Conservation (phyloP, 169 alveolate species). For the Babesia ovata region DNA sequence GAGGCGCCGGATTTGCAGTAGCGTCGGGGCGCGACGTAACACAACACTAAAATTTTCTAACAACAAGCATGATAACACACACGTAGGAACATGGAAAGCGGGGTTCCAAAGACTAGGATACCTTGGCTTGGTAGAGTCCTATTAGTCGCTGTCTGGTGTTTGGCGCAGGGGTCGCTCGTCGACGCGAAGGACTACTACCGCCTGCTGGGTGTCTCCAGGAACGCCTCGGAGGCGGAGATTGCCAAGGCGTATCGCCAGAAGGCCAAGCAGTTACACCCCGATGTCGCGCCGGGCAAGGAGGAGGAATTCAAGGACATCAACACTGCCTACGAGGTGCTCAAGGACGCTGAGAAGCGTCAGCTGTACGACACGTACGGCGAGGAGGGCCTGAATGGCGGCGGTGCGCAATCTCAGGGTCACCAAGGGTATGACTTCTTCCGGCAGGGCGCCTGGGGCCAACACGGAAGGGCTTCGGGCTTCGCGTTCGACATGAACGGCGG, state of each 20-base stretch:
- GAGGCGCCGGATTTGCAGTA: neutral
- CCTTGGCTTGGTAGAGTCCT: neutral
- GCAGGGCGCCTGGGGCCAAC: slow-evolving; percentile 63
- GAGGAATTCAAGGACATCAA: slow-evolving; percentile 88
- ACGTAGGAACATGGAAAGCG: slow-evolving; percentile 2
- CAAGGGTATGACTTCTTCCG: slow-evolving; percentile 31
- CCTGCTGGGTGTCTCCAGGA: slow-evolving; percentile 83
- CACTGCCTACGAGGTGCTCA: slow-evolving; percentile 92
- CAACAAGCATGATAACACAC: neutral
- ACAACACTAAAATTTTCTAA: neutral
- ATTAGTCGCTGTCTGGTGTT: neutral
- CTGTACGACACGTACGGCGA: slow-evolving; percentile 92
- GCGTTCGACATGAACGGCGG: slow-evolving; percentile 81
- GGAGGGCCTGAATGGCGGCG: slow-evolving; percentile 85
- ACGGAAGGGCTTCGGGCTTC: slow-evolving; percentile 58
- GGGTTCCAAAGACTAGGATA: slow-evolving; percentile 6
- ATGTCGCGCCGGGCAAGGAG: slow-evolving; percentile 85
- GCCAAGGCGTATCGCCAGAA: slow-evolving; percentile 91
- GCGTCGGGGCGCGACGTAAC: neutral
- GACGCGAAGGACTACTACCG: slow-evolving; percentile 78
- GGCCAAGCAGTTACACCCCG: slow-evolving; percentile 91
- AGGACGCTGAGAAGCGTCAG: slow-evolving; percentile 88
- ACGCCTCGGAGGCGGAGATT: slow-evolving; percentile 87
- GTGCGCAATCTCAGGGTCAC: slow-evolving; percentile 61
- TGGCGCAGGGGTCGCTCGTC: neutral